Evolutionary conservation across 495 filamentous ascomycete species (phyloP), one percentile per base, ranked within the genome.

Genomic region (Aspergillus sparsus): DNA sequence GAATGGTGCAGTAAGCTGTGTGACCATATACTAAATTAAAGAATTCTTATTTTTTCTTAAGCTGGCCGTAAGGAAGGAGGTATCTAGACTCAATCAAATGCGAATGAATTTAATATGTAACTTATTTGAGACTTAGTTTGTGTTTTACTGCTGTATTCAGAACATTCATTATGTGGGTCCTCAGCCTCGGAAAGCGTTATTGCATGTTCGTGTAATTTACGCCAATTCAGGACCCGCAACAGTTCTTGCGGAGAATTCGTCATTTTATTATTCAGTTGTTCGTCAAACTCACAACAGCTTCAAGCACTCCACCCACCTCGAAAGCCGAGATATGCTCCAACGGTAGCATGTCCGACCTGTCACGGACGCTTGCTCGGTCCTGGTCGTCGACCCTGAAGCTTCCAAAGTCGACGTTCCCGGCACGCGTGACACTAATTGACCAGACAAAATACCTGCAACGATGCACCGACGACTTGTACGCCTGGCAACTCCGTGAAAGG

Each of bases 391-490:
- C 85, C 34, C 68, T 87, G 47, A 76, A 80, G 62, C 77, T 87
- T 58, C 84, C 84, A 47, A 85, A 83, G 66, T 81, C 83, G 56
- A 71, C 77, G 41, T 85, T 87, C 66, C 84, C 83, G 36, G 76
- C 81, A 21, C 82, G 82, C 53, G 77, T 79, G 41, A 67, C 76
- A 34, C 65, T 71, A 44, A 70, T 74, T 61, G 80, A 85, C 60
- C 82, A 79, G 60, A 62, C 81, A 16, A 83, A 84, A 73, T 90
- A 92, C 69, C 80, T 94, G 34, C 77, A 85, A 63, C 79, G 81
- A 83, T 95, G 89, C 75, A 88, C 93, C 73, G 91, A 96, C 77
- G 84, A 90, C 34, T 82, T 97, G 9, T 98, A 98, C 78, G 75
- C 83, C 62, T 96, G 91, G 92, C 95, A 98, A 79, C 79, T 76